Evolutionary conservation across 208 protist genomes (phyloP).

Genomic region (Acanthamoeba culbertsoni): DNA sequence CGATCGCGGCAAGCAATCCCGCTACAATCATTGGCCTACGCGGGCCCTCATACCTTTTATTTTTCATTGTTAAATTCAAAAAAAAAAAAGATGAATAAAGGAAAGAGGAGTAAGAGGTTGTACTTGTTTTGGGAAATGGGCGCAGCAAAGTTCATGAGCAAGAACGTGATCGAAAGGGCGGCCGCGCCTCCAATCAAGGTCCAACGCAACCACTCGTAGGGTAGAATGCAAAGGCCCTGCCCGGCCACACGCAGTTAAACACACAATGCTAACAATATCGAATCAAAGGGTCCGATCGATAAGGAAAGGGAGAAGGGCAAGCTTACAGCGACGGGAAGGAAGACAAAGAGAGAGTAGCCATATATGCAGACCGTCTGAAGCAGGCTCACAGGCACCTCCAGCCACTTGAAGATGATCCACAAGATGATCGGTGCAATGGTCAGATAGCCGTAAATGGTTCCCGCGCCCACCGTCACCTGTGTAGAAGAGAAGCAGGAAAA

Average conservation of each 20-base stretch:
- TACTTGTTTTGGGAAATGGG: no score
- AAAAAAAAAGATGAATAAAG: background rate
- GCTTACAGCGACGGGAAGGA: slow-evolving; percentile 43
- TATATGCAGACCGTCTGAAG: slow-evolving; percentile 52
- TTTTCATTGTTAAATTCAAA: background rate
- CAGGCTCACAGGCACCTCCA: background rate
- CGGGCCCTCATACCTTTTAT: background rate
- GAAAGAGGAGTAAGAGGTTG: background rate
- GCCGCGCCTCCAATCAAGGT: background rate
- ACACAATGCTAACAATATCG: background rate
- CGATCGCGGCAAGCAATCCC: background rate
- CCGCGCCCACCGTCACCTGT: slow-evolving; percentile 31
- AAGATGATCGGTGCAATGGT: slow-evolving; percentile 8
- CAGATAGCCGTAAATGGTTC: slow-evolving; percentile 31
- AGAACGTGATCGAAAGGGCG: background rate
- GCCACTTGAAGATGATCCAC: slow-evolving; percentile 51
- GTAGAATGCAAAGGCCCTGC: slow-evolving; percentile 8
- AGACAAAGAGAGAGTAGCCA: slow-evolving; percentile 59
- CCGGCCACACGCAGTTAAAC: background rate
- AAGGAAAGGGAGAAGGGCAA: background rate
- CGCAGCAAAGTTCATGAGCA: slow-evolving; percentile 58
- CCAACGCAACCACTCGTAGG: slow-evolving; percentile 7
- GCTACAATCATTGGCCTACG: background rate
- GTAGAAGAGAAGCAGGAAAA: background rate
- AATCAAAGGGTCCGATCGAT: background rate